Conservation (phyloP, 768 basidiomycete genomes). For the Lanmaoa pseudosensibilis region DNA sequence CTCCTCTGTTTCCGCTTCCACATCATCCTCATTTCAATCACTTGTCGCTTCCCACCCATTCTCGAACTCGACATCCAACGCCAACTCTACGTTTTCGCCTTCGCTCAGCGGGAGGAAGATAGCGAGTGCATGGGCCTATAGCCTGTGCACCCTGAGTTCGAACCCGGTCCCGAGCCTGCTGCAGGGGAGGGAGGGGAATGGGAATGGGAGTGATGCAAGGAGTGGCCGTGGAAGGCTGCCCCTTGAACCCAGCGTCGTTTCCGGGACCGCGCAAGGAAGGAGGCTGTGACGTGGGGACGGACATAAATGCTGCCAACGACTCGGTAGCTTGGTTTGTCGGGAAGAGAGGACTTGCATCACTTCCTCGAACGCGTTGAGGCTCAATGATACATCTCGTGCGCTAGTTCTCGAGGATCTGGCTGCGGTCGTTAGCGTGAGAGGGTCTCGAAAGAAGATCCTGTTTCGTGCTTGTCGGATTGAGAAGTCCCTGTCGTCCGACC, state of each 20-base stretch:
- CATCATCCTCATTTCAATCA: conserved; percentile 90
- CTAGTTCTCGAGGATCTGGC: conserved; percentile 84
- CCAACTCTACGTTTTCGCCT: conserved; percentile 49
- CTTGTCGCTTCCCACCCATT: conserved; percentile 89
- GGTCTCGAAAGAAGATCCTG: conserved; percentile 45
- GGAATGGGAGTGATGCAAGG: not conserved
- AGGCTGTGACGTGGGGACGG: conserved; percentile 12
- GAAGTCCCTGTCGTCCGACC: conserved; percentile 83
- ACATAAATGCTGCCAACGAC: conserved; percentile 10
- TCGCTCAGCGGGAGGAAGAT: conserved; percentile 36
- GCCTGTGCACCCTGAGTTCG: not conserved
- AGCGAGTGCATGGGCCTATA: conserved; percentile 8
- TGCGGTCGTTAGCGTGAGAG: not conserved
- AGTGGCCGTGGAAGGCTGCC: conserved; percentile 37
- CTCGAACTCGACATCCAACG: conserved; percentile 81
- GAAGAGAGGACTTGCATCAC: conserved; percentile 55
- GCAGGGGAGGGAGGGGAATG: conserved; percentile 1
- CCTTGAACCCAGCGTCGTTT: conserved; percentile 93
- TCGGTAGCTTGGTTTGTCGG: conserved; percentile 37
- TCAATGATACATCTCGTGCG: conserved; percentile 83
- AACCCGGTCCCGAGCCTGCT: not conserved
- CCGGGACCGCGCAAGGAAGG: conserved; percentile 35
- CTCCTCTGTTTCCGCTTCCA: conserved; percentile 74
- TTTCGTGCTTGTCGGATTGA: conserved; percentile 84
- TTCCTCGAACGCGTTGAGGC: conserved; percentile 72